Conservation (phyloP, 1,284 basidiomycete genomes). For the Lentinula novae-zelandiae region DNA sequence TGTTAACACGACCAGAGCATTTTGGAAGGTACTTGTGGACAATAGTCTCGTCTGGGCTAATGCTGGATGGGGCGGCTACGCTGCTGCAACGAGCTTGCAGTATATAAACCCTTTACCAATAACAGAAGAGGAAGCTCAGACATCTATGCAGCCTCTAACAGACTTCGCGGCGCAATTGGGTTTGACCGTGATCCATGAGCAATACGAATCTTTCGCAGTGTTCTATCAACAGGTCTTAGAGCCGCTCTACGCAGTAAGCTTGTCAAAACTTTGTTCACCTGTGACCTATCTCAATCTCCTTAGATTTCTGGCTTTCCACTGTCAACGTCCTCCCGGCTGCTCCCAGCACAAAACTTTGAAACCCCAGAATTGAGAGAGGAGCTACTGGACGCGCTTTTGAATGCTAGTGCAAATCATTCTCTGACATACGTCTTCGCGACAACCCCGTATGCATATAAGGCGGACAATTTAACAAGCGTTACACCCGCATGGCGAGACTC, state of each 20-base stretch:
- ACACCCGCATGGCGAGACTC: background rate
- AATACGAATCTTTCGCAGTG: slow-evolving; percentile 10
- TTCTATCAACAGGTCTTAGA: background rate
- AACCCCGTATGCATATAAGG: slow-evolving; percentile 13
- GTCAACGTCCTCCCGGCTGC: slow-evolving; percentile 16
- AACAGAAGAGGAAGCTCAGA: slow-evolving; percentile 3
- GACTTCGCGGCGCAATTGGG: background rate
- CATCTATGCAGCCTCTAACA: slow-evolving; percentile 12
- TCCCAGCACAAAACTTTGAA: slow-evolving; percentile 15
- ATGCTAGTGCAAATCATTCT: slow-evolving; percentile 9
- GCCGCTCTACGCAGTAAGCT: background rate
- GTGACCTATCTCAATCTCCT: background rate
- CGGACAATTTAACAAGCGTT: slow-evolving; percentile 12
- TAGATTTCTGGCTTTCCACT: background rate
- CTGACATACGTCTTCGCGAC: slow-evolving; percentile 7
- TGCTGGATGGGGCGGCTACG: slow-evolving; percentile 16
- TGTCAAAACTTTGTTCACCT: slow-evolving; percentile 3
- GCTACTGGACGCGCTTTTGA: slow-evolving; percentile 6
- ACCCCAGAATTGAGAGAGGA: background rate
- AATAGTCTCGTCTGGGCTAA: slow-evolving; percentile 6
- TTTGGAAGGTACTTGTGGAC: slow-evolving; percentile 3
- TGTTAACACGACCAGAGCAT: background rate
- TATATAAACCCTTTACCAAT: slow-evolving; percentile 7
- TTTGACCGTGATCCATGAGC: background rate
- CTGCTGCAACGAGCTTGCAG: slow-evolving; percentile 7